Evolutionary conservation across 192 early-diverging fungal species (phyloP), one percentile per base, ranked within the genome.

Genomic region (Linnemannia elongata): DNA sequence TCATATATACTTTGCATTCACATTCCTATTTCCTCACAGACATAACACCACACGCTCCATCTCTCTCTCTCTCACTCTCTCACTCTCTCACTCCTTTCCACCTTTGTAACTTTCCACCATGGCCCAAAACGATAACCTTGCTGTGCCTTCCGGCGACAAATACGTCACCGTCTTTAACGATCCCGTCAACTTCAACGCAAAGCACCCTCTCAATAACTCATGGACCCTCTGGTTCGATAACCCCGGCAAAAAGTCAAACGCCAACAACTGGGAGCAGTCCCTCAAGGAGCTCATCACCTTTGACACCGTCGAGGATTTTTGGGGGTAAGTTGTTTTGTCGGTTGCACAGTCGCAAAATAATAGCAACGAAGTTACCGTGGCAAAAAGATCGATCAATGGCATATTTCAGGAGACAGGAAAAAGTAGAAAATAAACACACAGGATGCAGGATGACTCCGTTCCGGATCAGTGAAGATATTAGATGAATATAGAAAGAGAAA

Each of bases 141-240:
- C 82, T 57, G 82, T 88, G 15, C 88, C 88, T 55, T 69, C 82
- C 33, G 78, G 75, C 66, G 85, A 87, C 49, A 88, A 88, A 85
- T 79, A 86, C 60, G 83, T 82, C 72, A 88, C 89, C 24, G 89
- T 88, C 52, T 88, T 88, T 74, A 85, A 73, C 74, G 89, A 88
- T 83, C 86, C 89, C 68, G 83, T 86, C 78, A 88, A 86, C 77
- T 90, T 82, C 88, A 96, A 94, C 77, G 94, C 94, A 35, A 97
- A 97, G 89, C 98, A 99, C 82, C 94, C 94, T 69, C 93, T 99
- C 49, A 93, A 97, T 82, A 90, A 95, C 73, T 88, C 89, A 55
- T 99, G 98, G 98, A 97, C 97, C 41, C 90, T 99, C 80, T 99
- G 97, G 97, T 98, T 95, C 85, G 97, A 98, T 88, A 94, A 95